Percentiles rank a stretch among this genome's conserved stretches.
Evolutionary conservation across 31 red algal species (phyloP).

Genomic region (Porphyra umbilicalis): DNA sequence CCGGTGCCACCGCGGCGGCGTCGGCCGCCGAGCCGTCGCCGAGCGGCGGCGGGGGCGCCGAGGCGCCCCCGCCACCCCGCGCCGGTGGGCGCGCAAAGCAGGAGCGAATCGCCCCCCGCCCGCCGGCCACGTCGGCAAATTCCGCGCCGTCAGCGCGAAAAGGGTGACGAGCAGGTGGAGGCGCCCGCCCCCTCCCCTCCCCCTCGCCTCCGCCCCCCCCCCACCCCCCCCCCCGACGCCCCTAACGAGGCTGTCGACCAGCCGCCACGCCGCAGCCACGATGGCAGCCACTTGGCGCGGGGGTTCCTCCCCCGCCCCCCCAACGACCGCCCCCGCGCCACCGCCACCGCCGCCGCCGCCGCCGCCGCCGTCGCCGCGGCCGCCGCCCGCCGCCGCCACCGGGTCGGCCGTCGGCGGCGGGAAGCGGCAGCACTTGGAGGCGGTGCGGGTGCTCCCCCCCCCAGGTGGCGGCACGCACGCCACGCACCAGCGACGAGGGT

Average conservation of each 20-base stretch:
- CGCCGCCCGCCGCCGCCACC: no score
- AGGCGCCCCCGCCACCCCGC: neutral
- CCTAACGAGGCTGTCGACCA: neutral
- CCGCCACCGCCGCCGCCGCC: no score
- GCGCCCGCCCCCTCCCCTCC: slow-evolving; percentile 6
- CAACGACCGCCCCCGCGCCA: neutral
- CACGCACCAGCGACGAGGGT: slow-evolving; percentile 30
- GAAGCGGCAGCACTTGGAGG: slow-evolving; percentile 14
- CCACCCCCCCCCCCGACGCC: neutral
- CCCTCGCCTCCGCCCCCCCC: neutral
- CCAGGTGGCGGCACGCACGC: slow-evolving; percentile 24
- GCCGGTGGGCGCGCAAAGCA: slow-evolving; percentile 4
- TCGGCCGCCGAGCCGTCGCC: no score
- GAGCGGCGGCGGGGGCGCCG: neutral
- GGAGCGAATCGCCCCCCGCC: slow-evolving; percentile 10
- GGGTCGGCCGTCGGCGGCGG: slow-evolving; percentile 42
- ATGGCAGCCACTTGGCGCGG: neutral
- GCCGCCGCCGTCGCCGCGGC: no score
- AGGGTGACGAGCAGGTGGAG: slow-evolving; percentile 35
- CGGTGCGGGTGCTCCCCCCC: slow-evolving; percentile 3
- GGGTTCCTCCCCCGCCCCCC: neutral
- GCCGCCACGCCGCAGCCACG: neutral
- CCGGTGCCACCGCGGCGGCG: no score
- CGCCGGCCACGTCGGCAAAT: slow-evolving; percentile 26
- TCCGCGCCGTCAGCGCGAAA: slow-evolving; percentile 36